Evolutionary conservation across 2,329 filamentous ascomycete genomes (phyloP).

Genomic region (Xylariaceae sp.): DNA sequence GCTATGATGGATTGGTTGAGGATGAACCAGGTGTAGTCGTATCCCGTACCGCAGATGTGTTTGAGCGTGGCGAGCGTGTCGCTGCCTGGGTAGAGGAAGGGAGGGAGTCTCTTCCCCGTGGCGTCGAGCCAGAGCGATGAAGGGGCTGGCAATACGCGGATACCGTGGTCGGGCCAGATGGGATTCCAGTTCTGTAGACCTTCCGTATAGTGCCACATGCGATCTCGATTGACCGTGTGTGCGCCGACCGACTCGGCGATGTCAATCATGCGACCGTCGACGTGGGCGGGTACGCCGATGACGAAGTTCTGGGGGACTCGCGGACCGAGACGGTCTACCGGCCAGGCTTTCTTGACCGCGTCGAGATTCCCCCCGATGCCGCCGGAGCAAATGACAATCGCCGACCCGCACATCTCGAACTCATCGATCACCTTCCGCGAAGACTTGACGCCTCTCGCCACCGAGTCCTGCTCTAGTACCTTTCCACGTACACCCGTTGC

Average conservation of each 20-base stretch:
- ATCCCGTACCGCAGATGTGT: slow-evolving; percentile 54
- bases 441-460: slow-evolving; percentile 47
- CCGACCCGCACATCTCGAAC: slow-evolving; percentile 49
- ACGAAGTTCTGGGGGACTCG: slow-evolving; percentile 52
- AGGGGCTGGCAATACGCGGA: slow-evolving; percentile 54
- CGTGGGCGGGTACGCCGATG: slow-evolving; percentile 55
- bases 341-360: slow-evolving; percentile 53
- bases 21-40: slow-evolving; percentile 61
- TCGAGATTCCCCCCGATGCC: slow-evolving; percentile 59
- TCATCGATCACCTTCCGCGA: slow-evolving; percentile 42
- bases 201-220: slow-evolving; percentile 64
- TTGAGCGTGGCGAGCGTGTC: slow-evolving; percentile 54
- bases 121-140: slow-evolving; percentile 60
- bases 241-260: slow-evolving; percentile 50
- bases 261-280: slow-evolving; percentile 58
- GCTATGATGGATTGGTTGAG: slow-evolving; percentile 53
- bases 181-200: slow-evolving; percentile 57
- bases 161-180: slow-evolving; percentile 57
- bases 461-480: slow-evolving; percentile 46
- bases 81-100: slow-evolving; percentile 50
- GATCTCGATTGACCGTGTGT: slow-evolving; percentile 52
- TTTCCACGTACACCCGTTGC: slow-evolving; percentile 49
- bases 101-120: slow-evolving; percentile 51
- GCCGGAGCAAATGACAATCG: slow-evolving; percentile 51
- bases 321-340: slow-evolving; percentile 50